Evolutionary conservation across 805 yeast species (phyloP).

Genomic region (Candida cerambycidarum): DNA sequence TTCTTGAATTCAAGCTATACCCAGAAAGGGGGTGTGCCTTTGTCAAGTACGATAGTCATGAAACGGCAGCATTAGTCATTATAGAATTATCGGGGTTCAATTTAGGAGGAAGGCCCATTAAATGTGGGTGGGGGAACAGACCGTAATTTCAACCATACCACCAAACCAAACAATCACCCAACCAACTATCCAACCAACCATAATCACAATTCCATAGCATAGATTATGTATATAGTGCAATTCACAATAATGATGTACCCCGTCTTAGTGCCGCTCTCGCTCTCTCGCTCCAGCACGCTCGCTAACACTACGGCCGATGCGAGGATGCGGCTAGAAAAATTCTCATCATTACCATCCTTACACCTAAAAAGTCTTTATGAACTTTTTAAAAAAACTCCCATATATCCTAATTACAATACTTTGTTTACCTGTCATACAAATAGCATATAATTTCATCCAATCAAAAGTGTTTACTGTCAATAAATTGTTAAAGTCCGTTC

Average conservation of each 20-base stretch:
- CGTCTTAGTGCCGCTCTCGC: no score
- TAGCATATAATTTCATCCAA: background rate
- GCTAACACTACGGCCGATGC: no score
- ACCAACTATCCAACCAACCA: no score
- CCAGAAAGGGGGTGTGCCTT: constrained; percentile 87
- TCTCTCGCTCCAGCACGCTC: no score
- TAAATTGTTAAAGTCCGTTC: constrained; percentile 7
- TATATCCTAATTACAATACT: background rate
- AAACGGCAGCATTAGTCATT: constrained; percentile 85
- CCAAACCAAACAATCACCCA: no score
- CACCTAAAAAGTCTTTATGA: no score
- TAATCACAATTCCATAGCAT: no score
- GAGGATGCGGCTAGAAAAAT: no score
- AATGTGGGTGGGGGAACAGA: constrained; percentile 82
- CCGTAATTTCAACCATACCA: no score
- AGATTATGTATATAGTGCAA: no score
- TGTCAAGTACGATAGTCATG: constrained; percentile 83
- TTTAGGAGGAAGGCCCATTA: constrained; percentile 74
- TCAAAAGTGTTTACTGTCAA: constrained; percentile 6
- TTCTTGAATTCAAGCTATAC: constrained; percentile 76
- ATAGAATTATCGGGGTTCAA: constrained; percentile 71
- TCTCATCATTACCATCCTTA: no score
- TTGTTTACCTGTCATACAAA: background rate
- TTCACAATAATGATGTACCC: no score
- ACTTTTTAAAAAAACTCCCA: background rate